These are phyloP conservation scores for Penicillium sp. DNA, from an alignment of 2,329 filamentous ascomycete genomes.

Conservation along the genomic window DNA sequence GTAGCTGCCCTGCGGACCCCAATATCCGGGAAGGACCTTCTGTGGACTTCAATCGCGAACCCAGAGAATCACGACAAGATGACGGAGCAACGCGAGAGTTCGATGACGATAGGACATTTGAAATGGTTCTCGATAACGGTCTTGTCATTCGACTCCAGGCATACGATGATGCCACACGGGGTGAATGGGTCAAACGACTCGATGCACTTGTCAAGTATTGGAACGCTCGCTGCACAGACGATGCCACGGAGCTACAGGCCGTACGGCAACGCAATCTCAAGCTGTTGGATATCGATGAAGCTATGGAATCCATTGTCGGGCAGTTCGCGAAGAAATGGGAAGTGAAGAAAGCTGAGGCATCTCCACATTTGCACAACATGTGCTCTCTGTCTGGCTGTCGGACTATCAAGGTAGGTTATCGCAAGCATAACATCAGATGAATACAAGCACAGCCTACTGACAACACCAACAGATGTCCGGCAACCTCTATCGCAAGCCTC, in stretches of 20 bases:
- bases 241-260: slow-evolving; percentile 50
- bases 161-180: slow-evolving; percentile 49
- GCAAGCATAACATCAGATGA: neutral
- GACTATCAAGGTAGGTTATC: slow-evolving; percentile 42
- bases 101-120: slow-evolving; percentile 52
- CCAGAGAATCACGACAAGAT: slow-evolving; percentile 40
- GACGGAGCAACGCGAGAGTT: slow-evolving; percentile 48
- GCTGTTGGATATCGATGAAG: slow-evolving; percentile 56
- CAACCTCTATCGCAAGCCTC: slow-evolving; percentile 55
- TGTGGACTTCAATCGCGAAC: slow-evolving; percentile 48
- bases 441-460: neutral
- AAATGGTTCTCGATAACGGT: slow-evolving; percentile 54
- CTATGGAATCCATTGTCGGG: slow-evolving; percentile 56
- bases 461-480: slow-evolving; percentile 45
- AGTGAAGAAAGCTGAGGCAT: slow-evolving; percentile 55
- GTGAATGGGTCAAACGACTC: slow-evolving; percentile 55
- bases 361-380: slow-evolving; percentile 57
- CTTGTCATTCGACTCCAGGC: slow-evolving; percentile 54
- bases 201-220: slow-evolving; percentile 53
- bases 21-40: slow-evolving; percentile 46
- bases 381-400: slow-evolving; percentile 57
- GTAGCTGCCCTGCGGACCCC: slow-evolving; percentile 47
- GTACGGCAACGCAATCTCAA: slow-evolving; percentile 52
- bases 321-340: slow-evolving; percentile 62
- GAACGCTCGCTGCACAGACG: slow-evolving; percentile 48